Evolutionary conservation across 2,329 filamentous ascomycete genomes (phyloP), one percentile per base, ranked within the genome.

Genomic region (Fusarium annulatum): DNA sequence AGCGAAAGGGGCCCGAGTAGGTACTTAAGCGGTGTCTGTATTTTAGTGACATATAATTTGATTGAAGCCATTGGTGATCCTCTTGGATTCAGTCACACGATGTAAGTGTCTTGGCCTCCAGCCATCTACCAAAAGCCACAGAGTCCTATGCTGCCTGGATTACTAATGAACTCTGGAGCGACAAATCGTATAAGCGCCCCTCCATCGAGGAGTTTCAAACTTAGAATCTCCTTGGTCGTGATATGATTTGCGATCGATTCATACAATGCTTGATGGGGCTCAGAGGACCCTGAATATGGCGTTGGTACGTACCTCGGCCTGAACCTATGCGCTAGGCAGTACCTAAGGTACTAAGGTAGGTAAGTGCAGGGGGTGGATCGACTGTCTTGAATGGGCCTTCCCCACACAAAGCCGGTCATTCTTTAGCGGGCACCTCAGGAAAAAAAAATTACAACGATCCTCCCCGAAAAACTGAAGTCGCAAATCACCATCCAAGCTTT

Each of bases 401-500:
- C 73, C 73, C 72, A 75, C 72, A 75, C 51, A 65, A 57, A 48
- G 42, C 43, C 53, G 16, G 63, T 19, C 43, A 48, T 49, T 52
- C 52, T 43, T 59, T 64, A 64, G 61, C 48, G n/a, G 48, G 48
- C 61, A 53, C 34, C 49, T 48, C 18, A 73, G 46, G 60, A 57
- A 65, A 75, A 73, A 73, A 75, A 75, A 75, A 75, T 65, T 69
- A 73, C 61, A 64, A 63, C 43, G 57, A 64, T 43, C 62, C 51
- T 51, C 41, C 69, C 60, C 60, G 61, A 75, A 75, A 75, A 74
- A 74, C 58, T 48, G 57, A 61, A 41, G 59, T 56, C 62, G 57
- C 72, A 75, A 75, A 75, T 75, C 72, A 66, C 66, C 72, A 63
- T 75, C 68, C 38, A 46, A 75, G 61, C 61, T 58, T 74, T 73